phyloP scores from a whole-genome alignment of 2,329 filamentous ascomycete genomes.

The Ilyonectria robusta region DNA sequence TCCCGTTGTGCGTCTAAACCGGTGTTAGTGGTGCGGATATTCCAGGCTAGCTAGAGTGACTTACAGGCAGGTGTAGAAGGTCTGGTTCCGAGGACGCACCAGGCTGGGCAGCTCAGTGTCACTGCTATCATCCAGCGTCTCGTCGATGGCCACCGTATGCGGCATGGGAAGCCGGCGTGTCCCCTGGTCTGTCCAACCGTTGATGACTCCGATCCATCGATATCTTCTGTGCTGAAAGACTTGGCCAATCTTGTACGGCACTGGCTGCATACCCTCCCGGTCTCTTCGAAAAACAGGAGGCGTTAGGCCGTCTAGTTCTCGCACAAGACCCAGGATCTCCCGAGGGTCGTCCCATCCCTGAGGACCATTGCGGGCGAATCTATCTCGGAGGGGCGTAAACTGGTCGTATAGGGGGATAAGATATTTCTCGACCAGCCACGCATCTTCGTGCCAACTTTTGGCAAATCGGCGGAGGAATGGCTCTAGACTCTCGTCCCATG shows the following conservation, averaged over 20 bases:
- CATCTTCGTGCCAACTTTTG: conserved; percentile 71
- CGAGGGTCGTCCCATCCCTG: conserved; percentile 50
- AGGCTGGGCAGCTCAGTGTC: conserved; percentile 47
- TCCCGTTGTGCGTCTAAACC: conserved; percentile 50
- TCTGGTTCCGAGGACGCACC: conserved; percentile 57
- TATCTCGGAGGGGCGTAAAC: conserved; percentile 52
- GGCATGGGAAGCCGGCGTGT: conserved; percentile 46
- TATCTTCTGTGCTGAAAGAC: conserved; percentile 89
- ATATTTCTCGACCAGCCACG: conserved; percentile 78
- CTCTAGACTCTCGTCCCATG: conserved; percentile 74
- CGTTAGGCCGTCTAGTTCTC: conserved; percentile 60
- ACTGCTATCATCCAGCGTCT: conserved; percentile 46
- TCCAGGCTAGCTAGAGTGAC: conserved; percentile 53
- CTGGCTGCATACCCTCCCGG: conserved; percentile 39
- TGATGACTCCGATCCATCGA: conserved; percentile 84
- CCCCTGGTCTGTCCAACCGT: conserved; percentile 81
- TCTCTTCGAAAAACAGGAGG: conserved; percentile 54
- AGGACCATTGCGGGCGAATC: conserved; percentile 45
- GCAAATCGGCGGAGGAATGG: conserved; percentile 69
- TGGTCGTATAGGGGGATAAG: conserved; percentile 71
- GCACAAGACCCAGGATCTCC: conserved; percentile 53
- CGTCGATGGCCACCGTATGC: conserved; percentile 46
- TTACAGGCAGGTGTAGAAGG: conserved; percentile 87
- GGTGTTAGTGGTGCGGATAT: conserved; percentile 18
- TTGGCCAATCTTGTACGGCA: conserved; percentile 79